Evolutionary conservation across 306 rosid genomes (phyloP), one percentile per base, ranked within the genome.

Genomic region (Hippophae rhamnoides): DNA sequence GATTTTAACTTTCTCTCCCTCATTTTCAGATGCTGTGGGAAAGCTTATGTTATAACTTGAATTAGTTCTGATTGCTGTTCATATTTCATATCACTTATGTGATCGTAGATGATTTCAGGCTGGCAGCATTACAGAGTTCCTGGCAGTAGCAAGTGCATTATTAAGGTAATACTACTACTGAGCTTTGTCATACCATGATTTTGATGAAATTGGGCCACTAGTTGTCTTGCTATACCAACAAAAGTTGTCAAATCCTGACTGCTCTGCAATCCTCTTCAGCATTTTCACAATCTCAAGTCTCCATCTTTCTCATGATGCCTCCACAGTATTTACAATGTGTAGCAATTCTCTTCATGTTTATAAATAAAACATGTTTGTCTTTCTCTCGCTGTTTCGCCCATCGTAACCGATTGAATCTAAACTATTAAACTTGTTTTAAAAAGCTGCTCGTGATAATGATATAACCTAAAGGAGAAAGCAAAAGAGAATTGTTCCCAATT

Each of bases 121-220:
- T 55, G 65, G 65, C 78, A 63, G 80, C 76, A 48, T 61, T 76
- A 60, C 27, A 77, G 69, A 70, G 81, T 44, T 58, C 74, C 82
- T 56, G 78, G 69, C 74, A 69, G 43, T 67, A 87, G 65, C 55
- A 74, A 64, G 49, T 61, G 59, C 55, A 56, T 67, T 62, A 27
- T 87, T 65, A 92, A 92, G 98, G 98, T 92, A 68, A 57, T 38
- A 46, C 26, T 9, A 9, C 12, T 8, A 6, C 61, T 52, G 46
- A 58, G 44, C 65, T 41, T 18, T 18, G 44, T 11, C 50, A 47
- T 65, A 18, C 43, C 52, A 31, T 48, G 65, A 47, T 43, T 60
- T 23, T 72, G 65, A 63, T 61, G 61, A 62, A 27, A 66, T 61
- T 70, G 43, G 59, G 61, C 7, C 42, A 61, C 25, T 65, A 4